Evolutionary conservation across 2,329 filamentous ascomycete species (phyloP), one percentile per base, ranked within the genome.

Genomic region (Penicillium sp.): DNA sequence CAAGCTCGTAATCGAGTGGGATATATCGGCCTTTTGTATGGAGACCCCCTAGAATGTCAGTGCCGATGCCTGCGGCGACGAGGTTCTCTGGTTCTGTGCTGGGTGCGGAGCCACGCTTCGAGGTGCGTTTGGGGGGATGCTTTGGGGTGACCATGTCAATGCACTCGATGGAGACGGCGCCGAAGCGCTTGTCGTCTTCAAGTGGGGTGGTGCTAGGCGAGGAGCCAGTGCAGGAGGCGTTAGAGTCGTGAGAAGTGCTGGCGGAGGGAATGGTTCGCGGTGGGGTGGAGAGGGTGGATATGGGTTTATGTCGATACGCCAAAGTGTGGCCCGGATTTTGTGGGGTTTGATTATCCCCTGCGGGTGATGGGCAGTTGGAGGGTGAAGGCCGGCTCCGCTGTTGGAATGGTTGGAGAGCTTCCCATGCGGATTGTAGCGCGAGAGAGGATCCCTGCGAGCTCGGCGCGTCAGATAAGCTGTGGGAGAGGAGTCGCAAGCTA

Each of bases 11-110:
- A 54, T 88, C 83, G 1, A 93, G 80, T 0, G 89, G 86, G 20
- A 90, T 78, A 69, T 88, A 96, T 60, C 84, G 82, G 5, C 90
- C 94, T 72, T 92, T 96, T 1, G 92, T 96, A 57, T 90, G 87
- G 49, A 88, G 84, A 6, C 89, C 90, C 6, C 85, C 81, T 10
- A 76, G 65, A 26, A 80, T 65, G 71, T 80, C 62, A 70, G 82
- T 72, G 73, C 83, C 69, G 74, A 83, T 70, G 66, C 79, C 65
- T 50, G 75, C 76, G 9, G 79, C 74, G 26, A 79, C 76, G 16
- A 75, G 70, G 56, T 79, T 69, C 60, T 76, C 68, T 29, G 75
- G 68, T 7, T 69, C 70, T 16, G 73, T 65, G 71, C 77, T 76
- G 50, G 37, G 16, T 3, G 46, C 24, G 32, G 55, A 34, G 22